Percentiles rank a stretch among this genome's conserved stretches.
Conservation (phyloP, 768 basidiomycete genomes). For the Chalciporus piperatus region DNA sequence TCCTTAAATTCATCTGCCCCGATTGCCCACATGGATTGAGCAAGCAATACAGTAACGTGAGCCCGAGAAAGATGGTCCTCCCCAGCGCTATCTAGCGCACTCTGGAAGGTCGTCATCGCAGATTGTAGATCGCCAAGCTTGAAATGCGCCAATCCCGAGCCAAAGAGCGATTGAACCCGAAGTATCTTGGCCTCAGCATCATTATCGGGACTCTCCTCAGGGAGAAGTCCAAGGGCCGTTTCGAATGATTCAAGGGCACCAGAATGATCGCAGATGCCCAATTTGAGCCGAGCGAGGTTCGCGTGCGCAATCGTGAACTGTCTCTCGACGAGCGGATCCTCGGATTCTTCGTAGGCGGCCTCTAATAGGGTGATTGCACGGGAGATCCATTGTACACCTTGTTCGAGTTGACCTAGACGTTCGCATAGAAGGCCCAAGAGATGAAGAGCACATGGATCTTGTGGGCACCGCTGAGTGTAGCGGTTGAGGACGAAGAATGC, state of each 20-base stretch:
- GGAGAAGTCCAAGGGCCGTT: constrained; percentile 66
- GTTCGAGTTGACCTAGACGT: constrained; percentile 65
- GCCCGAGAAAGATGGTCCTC: constrained; percentile 52
- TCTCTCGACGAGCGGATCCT: constrained; percentile 73
- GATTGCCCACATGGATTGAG: constrained; percentile 82
- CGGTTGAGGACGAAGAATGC: constrained; percentile 81
- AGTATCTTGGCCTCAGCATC: constrained; percentile 39
- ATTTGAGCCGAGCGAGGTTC: constrained; percentile 73
- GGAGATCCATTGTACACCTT: constrained; percentile 54
- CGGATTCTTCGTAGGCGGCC: constrained; percentile 81
- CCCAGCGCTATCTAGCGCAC: constrained; percentile 54
- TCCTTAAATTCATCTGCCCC: constrained; percentile 75
- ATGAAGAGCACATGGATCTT: constrained; percentile 75
- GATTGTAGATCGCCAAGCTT: constrained; percentile 57
- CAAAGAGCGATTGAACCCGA: constrained; percentile 64
- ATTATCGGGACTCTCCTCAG: constrained; percentile 41
- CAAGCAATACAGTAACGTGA: constrained; percentile 75
- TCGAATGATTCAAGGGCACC: constrained; percentile 69
- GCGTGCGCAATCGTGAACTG: constrained; percentile 79
- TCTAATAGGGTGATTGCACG: constrained; percentile 76
- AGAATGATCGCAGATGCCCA: constrained; percentile 57
- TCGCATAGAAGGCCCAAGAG: constrained; percentile 86
- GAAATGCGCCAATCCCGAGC: constrained; percentile 70
- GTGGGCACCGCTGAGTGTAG: constrained; percentile 64
- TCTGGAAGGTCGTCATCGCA: constrained; percentile 67